phyloP scores from a whole-genome alignment of 176 grass and related monocot genomes.

The Hsuehochloa calcarea region DNA sequence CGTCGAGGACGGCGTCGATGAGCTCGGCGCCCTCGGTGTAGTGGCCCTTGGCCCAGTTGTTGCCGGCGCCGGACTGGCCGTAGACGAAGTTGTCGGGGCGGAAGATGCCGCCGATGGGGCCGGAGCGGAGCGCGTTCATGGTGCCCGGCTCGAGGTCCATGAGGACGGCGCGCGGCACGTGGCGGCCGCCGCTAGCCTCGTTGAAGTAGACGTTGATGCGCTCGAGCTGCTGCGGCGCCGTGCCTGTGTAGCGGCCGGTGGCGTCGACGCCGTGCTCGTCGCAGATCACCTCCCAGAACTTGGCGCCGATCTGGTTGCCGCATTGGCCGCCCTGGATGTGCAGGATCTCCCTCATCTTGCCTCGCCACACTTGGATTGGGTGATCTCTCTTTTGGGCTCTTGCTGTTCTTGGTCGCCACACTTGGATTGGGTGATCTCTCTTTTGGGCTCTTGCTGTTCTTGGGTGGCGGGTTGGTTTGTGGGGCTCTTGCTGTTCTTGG shows the following conservation, averaged over 20 bases:
- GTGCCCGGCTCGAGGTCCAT: conserved; percentile 81
- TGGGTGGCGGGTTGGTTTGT: no score
- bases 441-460: neutral
- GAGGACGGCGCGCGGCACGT: conserved; percentile 69
- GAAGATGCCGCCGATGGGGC: conserved; percentile 66
- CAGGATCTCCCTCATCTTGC: conserved; percentile 87
- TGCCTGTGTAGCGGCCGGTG: conserved; percentile 49
- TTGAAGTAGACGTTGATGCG: conserved; percentile 89
- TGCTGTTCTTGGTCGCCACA: neutral
- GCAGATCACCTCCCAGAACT: conserved; percentile 99
- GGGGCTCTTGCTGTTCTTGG: neutral
- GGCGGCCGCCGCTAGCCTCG: conserved; percentile 55
- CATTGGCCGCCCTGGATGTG: conserved; percentile 90
- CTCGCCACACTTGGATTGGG: neutral
- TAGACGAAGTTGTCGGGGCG: conserved; percentile 86
- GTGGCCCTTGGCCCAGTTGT: conserved; percentile 88
- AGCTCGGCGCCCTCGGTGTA: conserved; percentile 89
- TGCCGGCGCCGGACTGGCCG: conserved; percentile 74
- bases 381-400: neutral
- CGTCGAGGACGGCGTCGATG: conserved; percentile 74
- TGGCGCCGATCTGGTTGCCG: conserved; percentile 96
- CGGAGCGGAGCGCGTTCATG: conserved; percentile 73
- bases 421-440: no score
- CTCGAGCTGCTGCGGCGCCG: conserved; percentile 54
- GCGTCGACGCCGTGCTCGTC: conserved; percentile 80